Conservation (phyloP, 495 filamentous ascomycete species). For the Staphylotrichum longicolle region DNA sequence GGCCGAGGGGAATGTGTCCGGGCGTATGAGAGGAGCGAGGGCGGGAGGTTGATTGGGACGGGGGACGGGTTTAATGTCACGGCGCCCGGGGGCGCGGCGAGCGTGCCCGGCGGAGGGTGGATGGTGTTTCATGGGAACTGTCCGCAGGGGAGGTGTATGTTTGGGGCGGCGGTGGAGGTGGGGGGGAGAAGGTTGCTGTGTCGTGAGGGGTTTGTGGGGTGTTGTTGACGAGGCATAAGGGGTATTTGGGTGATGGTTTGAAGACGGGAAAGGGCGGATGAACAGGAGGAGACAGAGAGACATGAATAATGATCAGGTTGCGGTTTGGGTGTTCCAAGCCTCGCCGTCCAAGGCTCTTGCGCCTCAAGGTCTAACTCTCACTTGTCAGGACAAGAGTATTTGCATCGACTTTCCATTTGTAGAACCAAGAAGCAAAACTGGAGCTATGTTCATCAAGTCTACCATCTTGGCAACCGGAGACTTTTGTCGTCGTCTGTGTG, state of each 20-base stretch:
- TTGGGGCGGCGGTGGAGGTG: conserved; percentile 24
- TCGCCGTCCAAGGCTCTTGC: no score
- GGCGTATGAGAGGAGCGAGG: conserved; percentile 45
- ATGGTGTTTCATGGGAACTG: conserved; percentile 56
- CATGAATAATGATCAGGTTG: no score
- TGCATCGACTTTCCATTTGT: no score
- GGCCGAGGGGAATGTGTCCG: conserved; percentile 41
- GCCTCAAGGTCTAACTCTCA: no score
- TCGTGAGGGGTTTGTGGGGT: conserved; percentile 5
- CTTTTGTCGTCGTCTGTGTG: no score
- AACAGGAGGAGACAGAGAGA: no score
- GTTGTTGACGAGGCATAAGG: not conserved
- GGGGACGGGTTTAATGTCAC: conserved; percentile 42
- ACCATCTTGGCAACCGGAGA: no score
- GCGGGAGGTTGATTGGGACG: conserved; percentile 39
- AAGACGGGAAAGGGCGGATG: no score
- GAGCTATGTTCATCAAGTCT: no score
- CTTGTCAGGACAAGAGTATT: no score
- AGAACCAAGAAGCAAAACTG: no score
- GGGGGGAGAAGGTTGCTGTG: conserved; percentile 6
- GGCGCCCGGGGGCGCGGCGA: conserved; percentile 55
- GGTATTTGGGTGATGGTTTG: not conserved
- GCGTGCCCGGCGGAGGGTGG: conserved; percentile 42
- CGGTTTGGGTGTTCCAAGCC: no score
- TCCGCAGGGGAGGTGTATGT: conserved; percentile 41